phyloP scores from a whole-genome alignment of 2,329 filamentous ascomycete species.

The Metarhizium guizhouense region DNA sequence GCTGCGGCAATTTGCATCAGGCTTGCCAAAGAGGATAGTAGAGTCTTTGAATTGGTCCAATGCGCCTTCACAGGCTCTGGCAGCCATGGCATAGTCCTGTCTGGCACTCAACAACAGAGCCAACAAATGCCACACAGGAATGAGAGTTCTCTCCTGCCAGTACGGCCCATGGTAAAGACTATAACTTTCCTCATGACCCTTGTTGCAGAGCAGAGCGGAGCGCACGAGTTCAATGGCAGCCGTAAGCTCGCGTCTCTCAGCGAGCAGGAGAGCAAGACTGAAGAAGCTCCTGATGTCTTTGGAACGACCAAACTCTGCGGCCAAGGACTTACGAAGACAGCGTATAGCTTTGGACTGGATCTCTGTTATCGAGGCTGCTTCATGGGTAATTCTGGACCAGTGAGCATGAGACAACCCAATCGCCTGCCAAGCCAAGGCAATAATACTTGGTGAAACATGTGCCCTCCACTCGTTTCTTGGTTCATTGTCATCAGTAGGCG shows the following conservation, averaged over 20 bases:
- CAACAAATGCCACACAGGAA: constrained; percentile 87
- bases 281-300: constrained; percentile 71
- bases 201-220: constrained; percentile 57
- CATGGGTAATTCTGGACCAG: constrained; percentile 76
- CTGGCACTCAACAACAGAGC: constrained; percentile 77
- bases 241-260: constrained; percentile 74
- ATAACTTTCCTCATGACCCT: constrained; percentile 34
- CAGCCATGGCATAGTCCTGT: constrained; percentile 74
- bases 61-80: constrained; percentile 77
- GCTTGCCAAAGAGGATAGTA: constrained; percentile 57
- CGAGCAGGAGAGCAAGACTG: constrained; percentile 73
- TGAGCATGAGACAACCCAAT: constrained; percentile 80
- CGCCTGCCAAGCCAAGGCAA: constrained; percentile 70
- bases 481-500: constrained; percentile 19
- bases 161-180: constrained; percentile 37
- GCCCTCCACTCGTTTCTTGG: constrained; percentile 26
- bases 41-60: constrained; percentile 81
- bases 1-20: constrained; percentile 48
- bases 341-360: constrained; percentile 71
- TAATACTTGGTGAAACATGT: constrained; percentile 46
- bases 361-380: constrained; percentile 60
- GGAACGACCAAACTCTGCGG: constrained; percentile 54
- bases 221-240: constrained; percentile 78
- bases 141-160: constrained; percentile 55
- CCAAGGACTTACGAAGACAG: constrained; percentile 64